phyloP scores from a whole-genome alignment of 192 early-diverging fungal species.

The Mortierella alpina region DNA sequence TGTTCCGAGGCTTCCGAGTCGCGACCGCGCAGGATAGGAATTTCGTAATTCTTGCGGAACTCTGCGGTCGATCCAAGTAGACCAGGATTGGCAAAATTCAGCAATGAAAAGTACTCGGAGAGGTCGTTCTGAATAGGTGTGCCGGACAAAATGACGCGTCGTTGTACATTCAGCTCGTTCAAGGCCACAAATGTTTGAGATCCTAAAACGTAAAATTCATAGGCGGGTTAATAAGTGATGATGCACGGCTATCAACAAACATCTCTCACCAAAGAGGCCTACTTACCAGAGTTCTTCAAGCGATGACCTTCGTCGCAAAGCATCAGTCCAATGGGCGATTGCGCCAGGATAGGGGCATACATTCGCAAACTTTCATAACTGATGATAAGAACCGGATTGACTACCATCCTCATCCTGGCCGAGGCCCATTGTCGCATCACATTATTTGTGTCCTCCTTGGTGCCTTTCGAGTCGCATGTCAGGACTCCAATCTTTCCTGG shows the following conservation, averaged over 20 bases:
- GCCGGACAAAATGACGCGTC: conserved; percentile 94
- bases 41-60: conserved; percentile 93
- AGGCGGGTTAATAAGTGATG: not conserved
- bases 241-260: not conserved
- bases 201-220: conserved; percentile 34
- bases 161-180: conserved; percentile 87
- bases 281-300: conserved; percentile 85
- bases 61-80: conserved; percentile 88
- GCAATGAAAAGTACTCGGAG: conserved; percentile 92
- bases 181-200: conserved; percentile 87
- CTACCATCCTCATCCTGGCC: conserved; percentile 86
- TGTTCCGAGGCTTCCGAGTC: conserved; percentile 89
- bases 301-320: conserved; percentile 98
- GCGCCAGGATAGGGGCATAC: conserved; percentile 79
- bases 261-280: no score
- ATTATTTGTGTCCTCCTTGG: conserved; percentile 85
- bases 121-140: conserved; percentile 91
- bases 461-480: conserved; percentile 90
- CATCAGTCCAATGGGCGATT: conserved; percentile 89
- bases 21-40: conserved; percentile 93
- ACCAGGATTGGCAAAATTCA: conserved; percentile 96
- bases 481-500: conserved; percentile 82
- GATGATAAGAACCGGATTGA: conserved; percentile 95
- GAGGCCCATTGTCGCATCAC: conserved; percentile 84
- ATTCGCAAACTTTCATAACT: conserved; percentile 96